Base-by-base conservation (phyloP, 2,329 filamentous ascomycete species). In the Trichoderma lentiforme region DNA sequence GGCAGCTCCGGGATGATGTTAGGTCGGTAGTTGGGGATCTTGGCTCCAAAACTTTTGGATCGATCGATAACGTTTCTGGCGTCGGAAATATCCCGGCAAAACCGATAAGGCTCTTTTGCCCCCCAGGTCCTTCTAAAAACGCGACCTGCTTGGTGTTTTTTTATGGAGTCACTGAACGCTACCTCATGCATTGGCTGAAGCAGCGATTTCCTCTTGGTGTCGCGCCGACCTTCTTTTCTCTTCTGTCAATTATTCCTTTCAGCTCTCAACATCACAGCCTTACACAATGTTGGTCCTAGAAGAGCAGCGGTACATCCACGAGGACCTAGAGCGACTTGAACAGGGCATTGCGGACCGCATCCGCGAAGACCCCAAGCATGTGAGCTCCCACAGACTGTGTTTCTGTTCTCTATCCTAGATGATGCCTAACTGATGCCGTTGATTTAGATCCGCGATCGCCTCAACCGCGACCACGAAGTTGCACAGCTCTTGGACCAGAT, bases 281-380 rank as follows among this genome's bases (percentile, higher is more conserved):
- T 36, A 57, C 75, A 83, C 58, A 7, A 91, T 98, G 94, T 85
- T 97, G 90, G 85, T 97, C 76, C 84, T 98, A 74, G 97, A 99
- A 86, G 95, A 98, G 77, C 92, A 98, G 83, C 90, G 96, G 77
- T 94, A 93, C 78, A 89, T 98, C 77, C 95, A 98, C 78, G 96
- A 99, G 88, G 96, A 99, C 83, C 85, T 99, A 65, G 96, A 99
- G 87, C 91, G 96, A 74, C 88, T 99, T 73, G 96, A 99, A 83
- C 94, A 97, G 81, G 96, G 93, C 69, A 92, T 98, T 78, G 92
- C 93, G 70, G 95, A 98, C 83, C 92, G 95, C 78, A 89, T 97
- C 73, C 87, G 90, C 74, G 94, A 98, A 76, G 94, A 98, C 75
- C 95, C 95, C 60, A 93, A 92, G 82, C 92, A 95, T 81, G 93